Base-by-base conservation (phyloP, 2,329 filamentous ascomycete species). In the Mollisiaceae sp. region DNA sequence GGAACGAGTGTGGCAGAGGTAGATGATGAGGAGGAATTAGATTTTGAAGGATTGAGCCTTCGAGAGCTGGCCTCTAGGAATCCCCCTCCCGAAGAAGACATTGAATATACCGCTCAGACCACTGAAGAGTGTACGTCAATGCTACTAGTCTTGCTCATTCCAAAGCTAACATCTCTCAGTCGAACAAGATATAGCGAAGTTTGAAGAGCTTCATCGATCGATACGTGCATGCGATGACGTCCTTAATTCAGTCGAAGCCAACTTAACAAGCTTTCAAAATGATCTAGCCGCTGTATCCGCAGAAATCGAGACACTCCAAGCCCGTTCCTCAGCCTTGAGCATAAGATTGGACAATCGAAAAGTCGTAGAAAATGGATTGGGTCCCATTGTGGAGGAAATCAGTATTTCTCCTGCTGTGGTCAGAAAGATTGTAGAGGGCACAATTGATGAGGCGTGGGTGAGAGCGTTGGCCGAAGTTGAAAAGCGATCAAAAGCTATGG, bases 201-300 rank as follows among this genome's bases (percentile, higher is more conserved):
- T 97, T 73, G 90, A 97, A 77, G 93, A 96, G 64, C 83, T 99
- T 50, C 95, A 98, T 78, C 88, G 86, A 73, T 96, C 94, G 4
- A 98, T 99, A 73, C 79, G 84, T 76, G 91, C 92, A 59, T 99
- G 94, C 80, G 95, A 99, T 78, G 91, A 97, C 76, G 92, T 98
- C 59, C 85, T 98, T 55, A 91, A 89, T 78, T 97, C 94, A 0
- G 95, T 99, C 62, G 94, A 99, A 80, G 89, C 87, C 38, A 98
- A 97, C 76, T 83, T 99, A 61, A 91, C 91, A 43, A 94, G 90
- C 77, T 99, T 99, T 76, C 93, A 96, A 76, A 91, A 93, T 66
- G 96, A 99, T 77, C 86, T 99, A 12, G 94, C 93, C 9, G 87
- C 89, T 15, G 95, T 99, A 14, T 97, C 95, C 1, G 90, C 93